Evolutionary conservation across 2,329 filamentous ascomycete genomes (phyloP), one percentile per base, ranked within the genome.

Genomic region (Sclerotinia borealis): DNA sequence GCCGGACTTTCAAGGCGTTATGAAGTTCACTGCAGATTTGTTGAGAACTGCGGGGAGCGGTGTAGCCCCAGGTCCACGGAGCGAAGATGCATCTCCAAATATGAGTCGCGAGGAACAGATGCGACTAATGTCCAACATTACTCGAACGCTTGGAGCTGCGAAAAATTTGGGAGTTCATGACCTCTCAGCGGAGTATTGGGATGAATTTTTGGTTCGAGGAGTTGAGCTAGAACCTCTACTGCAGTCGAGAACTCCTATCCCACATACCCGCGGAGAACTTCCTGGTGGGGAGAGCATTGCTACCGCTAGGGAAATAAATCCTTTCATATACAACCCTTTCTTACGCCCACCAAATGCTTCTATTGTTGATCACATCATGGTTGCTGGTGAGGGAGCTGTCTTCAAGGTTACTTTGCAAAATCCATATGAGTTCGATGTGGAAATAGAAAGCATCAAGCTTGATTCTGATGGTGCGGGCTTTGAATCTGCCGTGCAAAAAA

Each of bases 271-370:
- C 63, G 77, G 76, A 43, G 82, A 85, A 65, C 72, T 85, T 45
- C 77, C 79, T 51, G 74, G 73, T 15, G 74, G 78, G 11, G 77
- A 76, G 15, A 75, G 75, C 13, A 73, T 74, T 9, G 72, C 71
- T 10, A 73, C 74, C 48, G 74, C 79, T 47, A 77, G 77, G 59
- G 72, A 76, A 63, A 77, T 81, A 67, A 92, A 95, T 66, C 95
- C 95, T 0, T 96, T 99, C 70, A 90, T 99, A 63, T 96, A 98
- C 74, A 97, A 97, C 72, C 92, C 95, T 0, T 98, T 97, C 72
- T 77, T 92, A 25, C 92, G 92, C 75, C 82, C 82, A 60, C 77
- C 81, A 0, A 82, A 85, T 48, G 81, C 88, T 59, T 81, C 82
- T 29, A 79, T 79, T 22, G 79, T 81, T 1, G 86, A 92, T 64